Evolutionary conservation across 2,329 filamentous ascomycete species (phyloP).

Genomic region (Dothiorella sarmentorum): DNA sequence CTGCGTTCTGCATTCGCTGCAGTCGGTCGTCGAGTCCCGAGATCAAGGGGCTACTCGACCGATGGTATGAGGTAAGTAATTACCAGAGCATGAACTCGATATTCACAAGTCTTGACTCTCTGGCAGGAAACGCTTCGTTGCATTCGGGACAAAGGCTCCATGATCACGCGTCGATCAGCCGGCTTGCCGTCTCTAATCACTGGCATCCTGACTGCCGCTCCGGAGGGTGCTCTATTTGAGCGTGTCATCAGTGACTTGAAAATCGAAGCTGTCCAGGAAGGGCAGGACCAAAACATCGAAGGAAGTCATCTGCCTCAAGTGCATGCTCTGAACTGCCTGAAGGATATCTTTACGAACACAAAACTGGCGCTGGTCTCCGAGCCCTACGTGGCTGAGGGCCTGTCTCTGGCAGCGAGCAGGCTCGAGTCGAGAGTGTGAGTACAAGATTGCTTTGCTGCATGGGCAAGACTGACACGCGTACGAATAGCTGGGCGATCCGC

Average conservation of each 20-base stretch:
- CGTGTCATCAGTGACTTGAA: slow-evolving; percentile 62
- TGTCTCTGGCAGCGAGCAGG: slow-evolving; percentile 76
- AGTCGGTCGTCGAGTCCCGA: slow-evolving; percentile 49
- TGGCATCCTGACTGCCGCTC: slow-evolving; percentile 70
- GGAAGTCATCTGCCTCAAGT: slow-evolving; percentile 75
- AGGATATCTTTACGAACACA: slow-evolving; percentile 85
- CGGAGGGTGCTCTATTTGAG: slow-evolving; percentile 55
- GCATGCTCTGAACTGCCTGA: slow-evolving; percentile 89
- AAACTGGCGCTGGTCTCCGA: slow-evolving; percentile 71
- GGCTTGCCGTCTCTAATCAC: slow-evolving; percentile 85
- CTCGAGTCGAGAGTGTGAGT: slow-evolving; percentile 71
- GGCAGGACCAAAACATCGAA: slow-evolving; percentile 48
- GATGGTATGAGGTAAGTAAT: slow-evolving; percentile 60
- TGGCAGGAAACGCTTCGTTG: slow-evolving; percentile 60
- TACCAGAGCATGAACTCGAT: neutral
- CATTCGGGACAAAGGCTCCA: slow-evolving; percentile 72
- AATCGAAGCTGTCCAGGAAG: slow-evolving; percentile 55
- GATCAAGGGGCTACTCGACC: slow-evolving; percentile 51
- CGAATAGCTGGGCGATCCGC: slow-evolving; percentile 76
- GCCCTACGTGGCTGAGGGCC: slow-evolving; percentile 65
- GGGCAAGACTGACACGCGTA: neutral
- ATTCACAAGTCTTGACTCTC: neutral
- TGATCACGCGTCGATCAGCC: slow-evolving; percentile 81
- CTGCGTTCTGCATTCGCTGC: slow-evolving; percentile 69
- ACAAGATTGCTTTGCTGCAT: neutral